Conservation (phyloP, 2,329 filamentous ascomycete genomes). For the Lizonia empirigonia region DNA sequence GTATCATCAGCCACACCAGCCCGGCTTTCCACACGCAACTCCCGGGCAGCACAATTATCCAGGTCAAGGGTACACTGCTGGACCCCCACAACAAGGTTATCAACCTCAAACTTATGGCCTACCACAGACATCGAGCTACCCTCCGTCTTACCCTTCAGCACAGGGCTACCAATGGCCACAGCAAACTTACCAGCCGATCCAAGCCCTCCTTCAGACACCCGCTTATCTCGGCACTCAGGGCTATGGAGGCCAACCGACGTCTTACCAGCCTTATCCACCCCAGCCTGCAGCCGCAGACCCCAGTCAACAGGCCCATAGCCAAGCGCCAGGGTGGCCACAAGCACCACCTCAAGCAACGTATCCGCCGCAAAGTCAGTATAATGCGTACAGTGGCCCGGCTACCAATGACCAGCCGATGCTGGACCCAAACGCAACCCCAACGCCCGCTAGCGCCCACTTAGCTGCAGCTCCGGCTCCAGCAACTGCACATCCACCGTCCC, state of each 20-base stretch:
- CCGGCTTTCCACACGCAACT: slow-evolving; percentile 35
- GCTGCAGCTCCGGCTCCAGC: slow-evolving; percentile 21
- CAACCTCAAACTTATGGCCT: slow-evolving; percentile 33
- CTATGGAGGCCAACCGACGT: slow-evolving; percentile 27
- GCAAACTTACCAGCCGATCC: slow-evolving; percentile 29
- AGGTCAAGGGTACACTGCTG: slow-evolving; percentile 29
- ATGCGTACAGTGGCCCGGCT: slow-evolving; percentile 20
- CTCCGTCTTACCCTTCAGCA: slow-evolving; percentile 27
- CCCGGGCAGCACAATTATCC: slow-evolving; percentile 28
- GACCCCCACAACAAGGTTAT: slow-evolving; percentile 28
- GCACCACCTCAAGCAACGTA: slow-evolving; percentile 24
- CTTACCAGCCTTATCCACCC: slow-evolving; percentile 27
- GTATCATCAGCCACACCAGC: slow-evolving; percentile 33
- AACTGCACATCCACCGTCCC: slow-evolving; percentile 19
- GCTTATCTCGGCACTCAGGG: slow-evolving; percentile 28
- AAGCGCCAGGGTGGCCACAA: slow-evolving; percentile 31
- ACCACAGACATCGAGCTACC: slow-evolving; percentile 27
- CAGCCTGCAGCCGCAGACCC: slow-evolving; percentile 28
- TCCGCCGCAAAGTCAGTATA: slow-evolving; percentile 24
- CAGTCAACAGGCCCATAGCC: slow-evolving; percentile 33
- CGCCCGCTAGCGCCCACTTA: slow-evolving; percentile 32
- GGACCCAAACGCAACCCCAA: slow-evolving; percentile 40
- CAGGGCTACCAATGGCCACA: slow-evolving; percentile 38
- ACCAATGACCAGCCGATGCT: slow-evolving; percentile 8
- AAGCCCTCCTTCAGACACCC: slow-evolving; percentile 30